phyloP scores from a whole-genome alignment of 2,329 filamentous ascomycete genomes.

The Diaporthe citriasiana region DNA sequence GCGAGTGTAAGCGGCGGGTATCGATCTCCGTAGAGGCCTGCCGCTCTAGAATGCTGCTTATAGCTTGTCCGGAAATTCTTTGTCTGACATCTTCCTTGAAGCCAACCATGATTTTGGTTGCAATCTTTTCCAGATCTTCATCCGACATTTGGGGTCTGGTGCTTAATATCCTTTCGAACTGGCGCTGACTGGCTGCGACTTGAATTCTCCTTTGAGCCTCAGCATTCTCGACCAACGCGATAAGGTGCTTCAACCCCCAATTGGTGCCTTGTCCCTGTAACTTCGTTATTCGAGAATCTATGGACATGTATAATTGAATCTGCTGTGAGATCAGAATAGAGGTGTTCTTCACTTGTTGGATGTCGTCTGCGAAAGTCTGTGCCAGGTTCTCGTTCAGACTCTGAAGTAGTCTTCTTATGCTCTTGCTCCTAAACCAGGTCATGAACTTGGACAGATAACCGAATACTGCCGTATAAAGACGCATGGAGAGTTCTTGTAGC shows the following conservation, averaged over 20 bases:
- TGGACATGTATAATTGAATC: background rate
- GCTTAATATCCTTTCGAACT: background rate
- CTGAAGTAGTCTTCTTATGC: background rate
- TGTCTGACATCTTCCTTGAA: background rate
- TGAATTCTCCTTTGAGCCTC: background rate
- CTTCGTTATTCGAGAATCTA: background rate
- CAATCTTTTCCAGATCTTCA: background rate
- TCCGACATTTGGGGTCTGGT: background rate
- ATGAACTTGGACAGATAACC: background rate
- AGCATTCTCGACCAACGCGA: background rate
- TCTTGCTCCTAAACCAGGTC: constrained; percentile 2
- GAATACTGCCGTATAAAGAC: background rate
- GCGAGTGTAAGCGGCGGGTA: background rate
- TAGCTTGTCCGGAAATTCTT: background rate
- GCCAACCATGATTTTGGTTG: background rate
- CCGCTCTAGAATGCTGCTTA: background rate
- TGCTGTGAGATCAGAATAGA: background rate
- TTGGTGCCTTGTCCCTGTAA: background rate
- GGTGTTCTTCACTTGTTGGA: background rate
- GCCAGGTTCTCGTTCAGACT: background rate
- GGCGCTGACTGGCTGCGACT: background rate
- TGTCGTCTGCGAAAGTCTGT: background rate
- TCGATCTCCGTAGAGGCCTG: background rate
- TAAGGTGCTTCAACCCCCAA: background rate
- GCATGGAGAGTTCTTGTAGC: background rate